phyloP scores from a whole-genome alignment of 2,329 filamentous ascomycete species.

The Colletotrichum limetticola region DNA sequence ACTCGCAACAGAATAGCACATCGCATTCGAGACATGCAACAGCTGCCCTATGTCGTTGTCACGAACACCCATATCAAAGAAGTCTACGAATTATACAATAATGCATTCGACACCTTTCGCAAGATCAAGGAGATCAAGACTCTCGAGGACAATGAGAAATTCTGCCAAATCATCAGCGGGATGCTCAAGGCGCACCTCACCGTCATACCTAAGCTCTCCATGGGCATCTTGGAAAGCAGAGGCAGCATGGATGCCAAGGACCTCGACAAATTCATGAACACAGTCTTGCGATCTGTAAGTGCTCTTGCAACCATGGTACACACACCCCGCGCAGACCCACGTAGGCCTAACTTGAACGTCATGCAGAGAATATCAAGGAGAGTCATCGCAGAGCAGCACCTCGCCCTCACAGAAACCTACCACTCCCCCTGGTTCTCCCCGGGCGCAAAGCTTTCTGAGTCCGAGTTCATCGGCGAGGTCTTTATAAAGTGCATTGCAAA shows the following conservation, averaged over 20 bases:
- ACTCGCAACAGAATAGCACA: conserved; percentile 77
- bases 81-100: conserved; percentile 97
- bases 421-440: conserved; percentile 91
- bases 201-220: conserved; percentile 93
- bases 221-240: conserved; percentile 92
- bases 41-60: conserved; percentile 92
- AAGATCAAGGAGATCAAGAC: conserved; percentile 85
- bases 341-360: conserved; percentile 11
- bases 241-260: conserved; percentile 82
- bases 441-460: conserved; percentile 74
- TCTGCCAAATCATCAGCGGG: conserved; percentile 82
- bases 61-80: conserved; percentile 94
- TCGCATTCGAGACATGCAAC: conserved; percentile 96
- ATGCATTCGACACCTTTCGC: conserved; percentile 92
- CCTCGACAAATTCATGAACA: conserved; percentile 95
- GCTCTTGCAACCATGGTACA: not conserved
- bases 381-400: conserved; percentile 97
- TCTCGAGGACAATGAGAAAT: conserved; percentile 87
- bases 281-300: conserved; percentile 84
- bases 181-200: conserved; percentile 89
- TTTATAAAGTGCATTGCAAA: conserved; percentile 92
- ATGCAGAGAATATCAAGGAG: conserved; percentile 87
- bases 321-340: not conserved
- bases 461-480: conserved; percentile 94
- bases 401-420: conserved; percentile 94